These are phyloP conservation scores for Coemansia nantahalensis DNA, from an alignment of 192 early-diverging fungal genomes.

Conservation along the genomic window DNA sequence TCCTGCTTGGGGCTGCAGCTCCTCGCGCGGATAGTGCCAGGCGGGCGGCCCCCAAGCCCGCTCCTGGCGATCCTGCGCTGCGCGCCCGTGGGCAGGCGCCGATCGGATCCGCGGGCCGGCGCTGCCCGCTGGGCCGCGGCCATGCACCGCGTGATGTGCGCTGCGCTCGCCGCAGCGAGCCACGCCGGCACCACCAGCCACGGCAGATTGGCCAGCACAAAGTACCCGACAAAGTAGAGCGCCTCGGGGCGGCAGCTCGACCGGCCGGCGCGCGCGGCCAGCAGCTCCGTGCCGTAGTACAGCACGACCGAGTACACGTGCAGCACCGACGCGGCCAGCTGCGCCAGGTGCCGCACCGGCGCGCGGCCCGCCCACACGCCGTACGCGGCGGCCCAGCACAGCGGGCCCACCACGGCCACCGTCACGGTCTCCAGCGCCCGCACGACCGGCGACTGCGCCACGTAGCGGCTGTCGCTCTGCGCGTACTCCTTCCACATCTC, in stretches of 20 bases:
- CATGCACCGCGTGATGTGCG: constrained; percentile 15
- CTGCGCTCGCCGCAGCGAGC: constrained; percentile 25
- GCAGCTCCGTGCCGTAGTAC: constrained; percentile 60
- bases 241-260: constrained; percentile 56
- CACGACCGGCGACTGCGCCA: constrained; percentile 56
- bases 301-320: constrained; percentile 65
- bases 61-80: too few species aligned
- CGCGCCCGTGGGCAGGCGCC: too few species aligned
- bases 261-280: constrained; percentile 51
- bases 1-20: too few species aligned
- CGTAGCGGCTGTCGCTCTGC: constrained; percentile 65
- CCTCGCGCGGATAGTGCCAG: too few species aligned
- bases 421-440: constrained; percentile 62
- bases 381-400: constrained; percentile 27
- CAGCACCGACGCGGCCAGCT: constrained; percentile 56
- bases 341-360: constrained; percentile 46
- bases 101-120: too few species aligned
- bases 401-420: constrained; percentile 39
- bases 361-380: constrained; percentile 24
- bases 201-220: constrained; percentile 59
- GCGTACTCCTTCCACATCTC: constrained; percentile 76
- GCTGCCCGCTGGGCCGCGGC: constrained; percentile 9
- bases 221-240: constrained; percentile 65
- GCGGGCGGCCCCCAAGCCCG: too few species aligned
- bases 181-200: constrained; percentile 63